These are phyloP conservation scores for Picochlorum costavermella DNA, from an alignment of 139 green algal genomes.

Conservation along the genomic window DNA sequence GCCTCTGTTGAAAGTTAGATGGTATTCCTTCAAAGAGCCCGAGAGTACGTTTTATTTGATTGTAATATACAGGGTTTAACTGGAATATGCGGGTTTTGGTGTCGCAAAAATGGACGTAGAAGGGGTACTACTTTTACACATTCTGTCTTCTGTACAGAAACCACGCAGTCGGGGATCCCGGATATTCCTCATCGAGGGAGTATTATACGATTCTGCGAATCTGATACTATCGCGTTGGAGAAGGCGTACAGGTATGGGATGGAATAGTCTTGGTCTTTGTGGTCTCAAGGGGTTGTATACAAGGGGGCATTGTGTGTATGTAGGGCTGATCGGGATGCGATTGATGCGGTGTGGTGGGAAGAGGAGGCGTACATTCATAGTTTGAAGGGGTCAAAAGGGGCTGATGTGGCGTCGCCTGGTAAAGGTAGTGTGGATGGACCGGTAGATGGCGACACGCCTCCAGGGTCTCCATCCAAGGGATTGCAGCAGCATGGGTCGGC, in stretches of 20 bases:
- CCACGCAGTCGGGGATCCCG: not conserved
- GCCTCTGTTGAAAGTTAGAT: too few species aligned
- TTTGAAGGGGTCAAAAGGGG: not conserved
- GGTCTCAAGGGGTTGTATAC: not conserved
- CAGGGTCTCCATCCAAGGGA: not conserved
- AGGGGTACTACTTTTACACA: too few species aligned
- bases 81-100: too few species aligned
- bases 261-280: too few species aligned
- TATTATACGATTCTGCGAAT: constrained; percentile 33
- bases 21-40: not conserved
- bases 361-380: constrained; percentile 26
- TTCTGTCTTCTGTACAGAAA: too few species aligned
- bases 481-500: not conserved
- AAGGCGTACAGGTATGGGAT: constrained; percentile 15
- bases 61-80: too few species aligned
- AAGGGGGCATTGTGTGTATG: not conserved
- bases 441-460: not conserved
- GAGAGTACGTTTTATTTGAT: too few species aligned
- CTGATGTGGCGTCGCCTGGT: not conserved
- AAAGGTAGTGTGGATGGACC: not conserved
- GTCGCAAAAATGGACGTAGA: too few species aligned
- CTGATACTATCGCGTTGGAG: constrained; percentile 30
- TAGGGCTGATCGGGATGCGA: constrained; percentile 24
- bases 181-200: constrained; percentile 35
- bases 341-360: constrained; percentile 47